Conservation (phyloP, 768 basidiomycete genomes). For the Lactifluus volemus region DNA sequence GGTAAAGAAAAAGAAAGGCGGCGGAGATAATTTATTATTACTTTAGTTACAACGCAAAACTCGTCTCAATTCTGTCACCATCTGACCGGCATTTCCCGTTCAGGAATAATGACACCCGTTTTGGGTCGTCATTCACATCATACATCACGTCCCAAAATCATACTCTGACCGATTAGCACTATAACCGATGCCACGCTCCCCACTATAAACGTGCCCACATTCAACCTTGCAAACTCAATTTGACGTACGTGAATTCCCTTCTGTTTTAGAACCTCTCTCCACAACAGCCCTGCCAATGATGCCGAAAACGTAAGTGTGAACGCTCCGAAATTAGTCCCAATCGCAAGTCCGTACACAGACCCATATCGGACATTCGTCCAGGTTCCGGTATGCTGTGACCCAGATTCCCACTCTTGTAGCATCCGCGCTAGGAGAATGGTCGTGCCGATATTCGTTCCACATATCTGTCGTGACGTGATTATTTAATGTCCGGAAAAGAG, state of each 20-base stretch:
- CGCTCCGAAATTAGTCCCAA: conserved; percentile 86
- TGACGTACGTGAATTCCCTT: conserved; percentile 60
- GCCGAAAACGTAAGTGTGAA: conserved; percentile 85
- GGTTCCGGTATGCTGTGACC: conserved; percentile 4
- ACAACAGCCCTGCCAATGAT: conserved; percentile 81
- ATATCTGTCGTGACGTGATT: conserved; percentile 30
- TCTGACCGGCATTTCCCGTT: conserved; percentile 7
- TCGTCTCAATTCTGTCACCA: not conserved
- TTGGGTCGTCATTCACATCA: not conserved
- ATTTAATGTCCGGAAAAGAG: not conserved
- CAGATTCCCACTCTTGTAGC: conserved; percentile 37
- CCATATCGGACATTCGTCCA: not conserved
- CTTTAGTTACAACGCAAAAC: not conserved
- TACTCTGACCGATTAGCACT: conserved; percentile 72
- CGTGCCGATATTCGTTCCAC: conserved; percentile 87
- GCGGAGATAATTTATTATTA: too few relatives aligned
- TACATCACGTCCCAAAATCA: not conserved
- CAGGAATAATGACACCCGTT: conserved; percentile 12
- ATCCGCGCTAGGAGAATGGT: conserved; percentile 84
- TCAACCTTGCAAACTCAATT: conserved; percentile 63
- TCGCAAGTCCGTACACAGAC: conserved; percentile 51
- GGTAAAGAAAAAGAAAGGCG: too few relatives aligned
- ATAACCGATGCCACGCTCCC: conserved; percentile 57
- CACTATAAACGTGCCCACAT: conserved; percentile 59
- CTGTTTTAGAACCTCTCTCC: conserved; percentile 64